Evolutionary conservation across 78 protist species (phyloP).

Genomic region (Dictyostelium purpureum): DNA sequence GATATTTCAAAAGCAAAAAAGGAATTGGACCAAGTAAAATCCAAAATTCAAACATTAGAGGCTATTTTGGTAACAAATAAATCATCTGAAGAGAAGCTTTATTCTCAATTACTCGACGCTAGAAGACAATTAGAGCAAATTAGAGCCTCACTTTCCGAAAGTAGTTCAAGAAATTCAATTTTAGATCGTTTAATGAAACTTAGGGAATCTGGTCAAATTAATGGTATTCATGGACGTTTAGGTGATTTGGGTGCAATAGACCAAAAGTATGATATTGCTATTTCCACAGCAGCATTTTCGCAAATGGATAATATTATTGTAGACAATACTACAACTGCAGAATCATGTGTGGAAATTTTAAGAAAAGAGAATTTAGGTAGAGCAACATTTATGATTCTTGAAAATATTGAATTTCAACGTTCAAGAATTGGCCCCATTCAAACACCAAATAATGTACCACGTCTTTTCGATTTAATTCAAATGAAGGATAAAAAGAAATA

Average conservation of each 20-base stretch:
- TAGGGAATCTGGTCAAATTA: conserved; percentile 43
- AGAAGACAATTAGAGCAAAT: conserved; percentile 32
- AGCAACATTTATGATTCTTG: conserved; percentile 97
- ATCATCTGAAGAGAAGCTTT: conserved; percentile 1
- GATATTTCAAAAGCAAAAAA: conserved; percentile 25
- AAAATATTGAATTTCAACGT: conserved; percentile 77
- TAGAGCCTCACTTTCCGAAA: not conserved
- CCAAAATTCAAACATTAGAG: not conserved
- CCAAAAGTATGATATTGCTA: conserved; percentile 96
- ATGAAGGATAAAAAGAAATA: conserved; percentile 50
- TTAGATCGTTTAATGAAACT: conserved; percentile 65
- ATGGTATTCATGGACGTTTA: conserved; percentile 96
- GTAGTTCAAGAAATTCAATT: not conserved
- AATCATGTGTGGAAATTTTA: conserved; percentile 65
- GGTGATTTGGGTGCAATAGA: conserved; percentile 98
- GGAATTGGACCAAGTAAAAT: not conserved
- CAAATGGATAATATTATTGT: conserved; percentile 94
- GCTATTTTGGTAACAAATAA: not conserved
- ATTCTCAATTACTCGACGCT: not conserved
- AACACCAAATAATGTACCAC: conserved; percentile 58
- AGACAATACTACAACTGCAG: conserved; percentile 88
- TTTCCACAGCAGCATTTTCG: conserved; percentile 90
- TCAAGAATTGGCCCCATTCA: not conserved
- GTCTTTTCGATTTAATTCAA: conserved; percentile 83
- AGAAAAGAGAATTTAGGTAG: conserved; percentile 90